Conservation (phyloP, 2,329 filamentous ascomycete species). For the Arthroderma sp. region DNA sequence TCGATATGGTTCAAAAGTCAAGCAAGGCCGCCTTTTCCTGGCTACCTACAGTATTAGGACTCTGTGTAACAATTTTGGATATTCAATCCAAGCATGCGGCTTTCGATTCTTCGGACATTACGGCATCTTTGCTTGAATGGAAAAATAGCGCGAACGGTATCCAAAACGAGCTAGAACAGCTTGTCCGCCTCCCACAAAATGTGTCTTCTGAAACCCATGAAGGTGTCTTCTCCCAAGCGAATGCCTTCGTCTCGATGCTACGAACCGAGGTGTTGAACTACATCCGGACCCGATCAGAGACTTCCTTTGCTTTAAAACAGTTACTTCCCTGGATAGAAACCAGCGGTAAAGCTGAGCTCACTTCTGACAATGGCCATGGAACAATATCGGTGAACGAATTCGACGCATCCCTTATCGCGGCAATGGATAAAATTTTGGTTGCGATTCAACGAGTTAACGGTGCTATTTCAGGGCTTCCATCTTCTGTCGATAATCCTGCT, state of each 20-base stretch:
- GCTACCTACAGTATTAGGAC: constrained; percentile 55
- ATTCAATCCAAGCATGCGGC: constrained; percentile 55
- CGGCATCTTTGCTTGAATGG: constrained; percentile 39
- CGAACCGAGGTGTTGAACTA: constrained; percentile 32
- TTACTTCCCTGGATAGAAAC: constrained; percentile 50
- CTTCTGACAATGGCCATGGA: constrained; percentile 7
- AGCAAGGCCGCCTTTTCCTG: constrained; percentile 36
- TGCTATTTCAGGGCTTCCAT: constrained; percentile 41
- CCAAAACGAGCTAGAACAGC: constrained; percentile 27
- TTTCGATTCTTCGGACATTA: constrained; percentile 34
- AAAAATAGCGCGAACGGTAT: constrained; percentile 36
- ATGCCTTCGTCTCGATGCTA: constrained; percentile 18
- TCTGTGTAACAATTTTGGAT: constrained; percentile 48
- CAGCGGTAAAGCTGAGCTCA: constrained; percentile 12
- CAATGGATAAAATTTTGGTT: constrained; percentile 66
- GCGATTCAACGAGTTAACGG: constrained; percentile 61
- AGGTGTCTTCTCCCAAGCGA: constrained; percentile 17
- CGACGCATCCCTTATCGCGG: constrained; percentile 45
- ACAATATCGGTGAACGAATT: constrained; percentile 33
- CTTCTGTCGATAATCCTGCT: constrained; percentile 45
- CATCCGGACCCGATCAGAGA: constrained; percentile 39
- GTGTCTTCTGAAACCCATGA: constrained; percentile 29
- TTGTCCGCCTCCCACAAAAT: constrained; percentile 39
- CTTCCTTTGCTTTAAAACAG: constrained; percentile 54
- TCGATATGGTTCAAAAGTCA: constrained; percentile 7